These are phyloP conservation scores for Daldinia bambusicola DNA, from an alignment of 495 filamentous ascomycete species.

Conservation along the genomic window DNA sequence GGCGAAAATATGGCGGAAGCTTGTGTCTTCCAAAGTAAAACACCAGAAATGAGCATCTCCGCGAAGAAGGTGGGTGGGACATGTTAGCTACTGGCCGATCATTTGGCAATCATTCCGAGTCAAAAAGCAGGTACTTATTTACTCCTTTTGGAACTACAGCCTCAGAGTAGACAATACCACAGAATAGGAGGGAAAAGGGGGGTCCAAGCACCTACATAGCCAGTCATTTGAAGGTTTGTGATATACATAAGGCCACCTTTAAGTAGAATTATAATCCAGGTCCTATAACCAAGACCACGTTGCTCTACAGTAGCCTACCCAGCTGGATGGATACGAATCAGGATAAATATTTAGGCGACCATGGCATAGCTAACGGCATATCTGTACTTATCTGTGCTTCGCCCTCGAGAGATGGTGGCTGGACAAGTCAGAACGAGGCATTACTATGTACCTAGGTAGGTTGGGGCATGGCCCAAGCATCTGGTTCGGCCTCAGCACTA, in stretches of 20 bases:
- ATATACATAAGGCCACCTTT: slow-evolving; percentile 23
- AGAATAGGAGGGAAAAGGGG: slow-evolving; percentile 5
- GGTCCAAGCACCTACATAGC: neutral
- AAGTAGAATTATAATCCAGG: slow-evolving; percentile 8
- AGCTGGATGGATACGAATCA: neutral
- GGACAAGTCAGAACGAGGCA: slow-evolving; percentile 14
- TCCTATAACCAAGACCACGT: slow-evolving; percentile 26
- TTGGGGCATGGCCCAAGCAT: slow-evolving; percentile 18
- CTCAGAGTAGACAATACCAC: slow-evolving; percentile 13
- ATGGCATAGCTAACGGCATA: slow-evolving; percentile 28
- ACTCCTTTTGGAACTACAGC: slow-evolving; percentile 22
- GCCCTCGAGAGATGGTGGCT: slow-evolving; percentile 14
- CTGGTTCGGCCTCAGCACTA: slow-evolving; percentile 15
- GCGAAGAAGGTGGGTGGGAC: slow-evolving; percentile 28
- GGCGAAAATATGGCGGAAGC: slow-evolving; percentile 29
- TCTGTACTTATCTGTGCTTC: slow-evolving; percentile 15
- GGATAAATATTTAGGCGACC: slow-evolving; percentile 17
- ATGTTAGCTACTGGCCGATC: slow-evolving; percentile 22
- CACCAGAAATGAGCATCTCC: slow-evolving; percentile 38
- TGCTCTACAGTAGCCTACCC: slow-evolving; percentile 25
- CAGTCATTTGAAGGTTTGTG: slow-evolving; percentile 12
- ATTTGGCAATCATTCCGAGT: slow-evolving; percentile 17
- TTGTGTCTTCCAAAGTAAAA: slow-evolving; percentile 37
- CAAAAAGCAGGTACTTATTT: slow-evolving; percentile 14
- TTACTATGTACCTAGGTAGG: neutral